phyloP scores from a whole-genome alignment of 1,139 yeast species.

The Nadsonia commutata region DNA sequence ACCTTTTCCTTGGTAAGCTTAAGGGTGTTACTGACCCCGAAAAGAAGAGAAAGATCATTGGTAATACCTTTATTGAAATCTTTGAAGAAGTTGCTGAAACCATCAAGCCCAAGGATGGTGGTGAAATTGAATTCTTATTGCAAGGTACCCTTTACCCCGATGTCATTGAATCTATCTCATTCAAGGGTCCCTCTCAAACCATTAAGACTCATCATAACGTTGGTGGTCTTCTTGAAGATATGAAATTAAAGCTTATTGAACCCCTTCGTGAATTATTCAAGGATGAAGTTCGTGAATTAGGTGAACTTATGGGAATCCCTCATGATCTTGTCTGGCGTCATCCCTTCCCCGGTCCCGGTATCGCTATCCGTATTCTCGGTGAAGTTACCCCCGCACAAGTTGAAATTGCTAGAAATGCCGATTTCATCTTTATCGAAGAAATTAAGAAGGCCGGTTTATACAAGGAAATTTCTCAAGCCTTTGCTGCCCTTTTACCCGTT shows the following conservation, averaged over 20 bases:
- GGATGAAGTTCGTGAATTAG: constrained; percentile 95
- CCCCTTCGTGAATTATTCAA: constrained; percentile 96
- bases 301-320: constrained; percentile 88
- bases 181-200: constrained; percentile 99
- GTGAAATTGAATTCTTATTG: constrained; percentile 79
- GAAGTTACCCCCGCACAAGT: constrained; percentile 90
- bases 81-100: constrained; percentile 92
- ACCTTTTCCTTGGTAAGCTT: constrained; percentile 70
- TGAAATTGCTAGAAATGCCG: constrained; percentile 95
- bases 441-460: constrained; percentile 86
- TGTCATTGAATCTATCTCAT: constrained; percentile 94
- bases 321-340: constrained; percentile 98
- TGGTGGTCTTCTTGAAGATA: constrained; percentile 93
- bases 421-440: constrained; percentile 87
- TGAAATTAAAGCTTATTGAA: constrained; percentile 96
- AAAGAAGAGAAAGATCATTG: constrained; percentile 96
- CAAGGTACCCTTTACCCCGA: constrained; percentile 99
- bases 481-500: constrained; percentile 92
- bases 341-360: constrained; percentile 99
- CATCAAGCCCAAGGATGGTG: constrained; percentile 79
- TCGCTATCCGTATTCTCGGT: constrained; percentile 94
- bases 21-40: constrained; percentile 97
- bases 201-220: constrained; percentile 98
- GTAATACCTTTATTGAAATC: constrained; percentile 93
- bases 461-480: constrained; percentile 89